These are phyloP conservation scores for Camellia oleifera DNA, from an alignment of 179 eudicot species.

Conservation along the genomic window DNA sequence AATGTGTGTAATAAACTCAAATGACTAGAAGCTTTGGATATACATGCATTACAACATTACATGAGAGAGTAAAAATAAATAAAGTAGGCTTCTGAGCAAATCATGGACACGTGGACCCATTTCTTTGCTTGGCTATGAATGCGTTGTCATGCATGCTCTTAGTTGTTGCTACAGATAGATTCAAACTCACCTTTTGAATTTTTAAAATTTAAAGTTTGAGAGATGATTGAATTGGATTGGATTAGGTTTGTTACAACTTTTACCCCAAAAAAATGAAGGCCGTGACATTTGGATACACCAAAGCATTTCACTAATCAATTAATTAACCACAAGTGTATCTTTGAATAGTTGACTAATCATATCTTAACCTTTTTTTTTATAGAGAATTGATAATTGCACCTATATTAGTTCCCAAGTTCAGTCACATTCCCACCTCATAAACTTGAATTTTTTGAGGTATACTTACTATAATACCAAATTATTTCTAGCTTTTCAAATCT, in stretches of 20 bases:
- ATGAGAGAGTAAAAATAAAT: neutral
- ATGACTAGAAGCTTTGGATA: no score
- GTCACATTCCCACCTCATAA: no score
- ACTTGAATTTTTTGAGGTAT: no score
- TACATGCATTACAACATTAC: neutral
- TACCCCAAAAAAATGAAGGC: no score
- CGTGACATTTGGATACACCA: neutral
- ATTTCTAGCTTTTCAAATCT: no score
- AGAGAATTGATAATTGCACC: no score
- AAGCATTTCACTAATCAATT: neutral
- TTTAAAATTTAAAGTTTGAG: neutral
- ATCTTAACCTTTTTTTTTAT: neutral
- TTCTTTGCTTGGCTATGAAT: neutral
- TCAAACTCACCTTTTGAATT: neutral
- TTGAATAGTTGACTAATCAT: neutral
- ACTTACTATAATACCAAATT: no score
- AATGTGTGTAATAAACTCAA: no score
- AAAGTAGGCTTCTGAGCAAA: neutral
- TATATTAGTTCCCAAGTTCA: no score
- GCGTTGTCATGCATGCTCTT: constrained; percentile 11
- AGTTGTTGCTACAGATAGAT: neutral
- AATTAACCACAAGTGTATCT: neutral
- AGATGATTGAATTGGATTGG: neutral
- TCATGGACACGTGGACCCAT: neutral
- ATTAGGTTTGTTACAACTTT: no score